A percentile compares a stretch with the other conserved stretches of the same genome.
Conservation (phyloP, 169 alveolate species). For the Neospora caninum region DNA sequence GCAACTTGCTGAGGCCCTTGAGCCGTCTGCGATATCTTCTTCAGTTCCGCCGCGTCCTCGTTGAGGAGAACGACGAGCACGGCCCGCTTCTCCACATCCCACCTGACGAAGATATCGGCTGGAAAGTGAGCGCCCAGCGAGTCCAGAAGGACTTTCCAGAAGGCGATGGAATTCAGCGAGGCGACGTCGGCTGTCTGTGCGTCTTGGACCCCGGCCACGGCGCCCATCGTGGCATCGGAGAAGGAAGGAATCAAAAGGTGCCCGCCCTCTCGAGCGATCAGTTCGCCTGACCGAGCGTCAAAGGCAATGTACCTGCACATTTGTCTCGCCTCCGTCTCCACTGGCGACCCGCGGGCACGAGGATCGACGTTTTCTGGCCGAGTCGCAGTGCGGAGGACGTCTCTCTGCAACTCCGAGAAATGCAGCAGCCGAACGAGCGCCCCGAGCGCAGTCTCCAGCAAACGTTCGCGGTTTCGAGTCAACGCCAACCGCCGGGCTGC, state of each 20-base stretch:
- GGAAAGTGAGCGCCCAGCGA: slow-evolving; percentile 18
- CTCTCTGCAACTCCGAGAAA: slow-evolving; percentile 3
- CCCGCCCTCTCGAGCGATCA: not conserved
- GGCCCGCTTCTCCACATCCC: not conserved
- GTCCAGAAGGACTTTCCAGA: slow-evolving; percentile 28
- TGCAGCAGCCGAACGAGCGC: slow-evolving; percentile 33
- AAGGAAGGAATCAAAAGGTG: not conserved
- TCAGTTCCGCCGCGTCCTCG: not conserved
- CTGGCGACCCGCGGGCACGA: too few species aligned
- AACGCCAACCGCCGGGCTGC: not conserved
- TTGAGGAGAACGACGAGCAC: not conserved
- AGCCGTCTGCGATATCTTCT: not conserved
- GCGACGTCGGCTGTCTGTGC: not conserved
- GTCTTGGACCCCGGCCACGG: not conserved
- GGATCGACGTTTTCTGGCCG: too few species aligned
- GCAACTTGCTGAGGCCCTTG: not conserved
- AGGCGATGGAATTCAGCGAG: not conserved
- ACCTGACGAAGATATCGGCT: not conserved
- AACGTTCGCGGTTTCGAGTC: not conserved
- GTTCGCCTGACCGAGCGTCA: not conserved
- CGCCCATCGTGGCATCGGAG: not conserved
- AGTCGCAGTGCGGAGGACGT: not conserved
- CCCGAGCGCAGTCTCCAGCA: not conserved
- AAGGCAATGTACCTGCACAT: not conserved
- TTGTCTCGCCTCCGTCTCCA: not conserved